These are phyloP conservation scores for Xylaria hypoxylon DNA, from an alignment of 2,329 filamentous ascomycete genomes.

Conservation along the genomic window DNA sequence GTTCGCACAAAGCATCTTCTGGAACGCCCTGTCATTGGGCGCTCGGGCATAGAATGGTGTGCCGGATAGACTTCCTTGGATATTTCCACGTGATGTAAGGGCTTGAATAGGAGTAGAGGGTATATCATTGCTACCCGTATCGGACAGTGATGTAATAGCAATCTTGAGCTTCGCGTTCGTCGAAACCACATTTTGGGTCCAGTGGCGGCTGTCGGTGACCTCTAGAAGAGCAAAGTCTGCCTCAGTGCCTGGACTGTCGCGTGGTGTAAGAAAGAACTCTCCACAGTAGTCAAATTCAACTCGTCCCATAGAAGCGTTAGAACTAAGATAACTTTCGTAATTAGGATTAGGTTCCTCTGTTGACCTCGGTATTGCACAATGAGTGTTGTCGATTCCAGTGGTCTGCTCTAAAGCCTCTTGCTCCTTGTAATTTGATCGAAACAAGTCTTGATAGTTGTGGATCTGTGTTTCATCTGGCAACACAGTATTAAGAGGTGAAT, in stretches of 20 bases:
- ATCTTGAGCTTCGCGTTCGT: not conserved
- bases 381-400: not conserved
- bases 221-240: constrained; percentile 20
- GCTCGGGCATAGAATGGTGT: constrained; percentile 3
- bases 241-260: constrained; percentile 4
- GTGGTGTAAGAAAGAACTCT: constrained; percentile 8
- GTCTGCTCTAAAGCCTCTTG: not conserved
- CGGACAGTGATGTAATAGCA: not conserved
- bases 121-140: not conserved
- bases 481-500: not conserved
- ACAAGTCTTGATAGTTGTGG: not conserved
- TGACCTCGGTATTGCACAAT: not conserved
- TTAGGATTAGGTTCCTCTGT: not conserved
- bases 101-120: not conserved
- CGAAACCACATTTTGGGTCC: not conserved
- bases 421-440: not conserved
- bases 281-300: not conserved
- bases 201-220: not conserved
- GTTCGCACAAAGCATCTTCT: constrained; percentile 13
- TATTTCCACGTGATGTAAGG: constrained; percentile 14
- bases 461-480: not conserved
- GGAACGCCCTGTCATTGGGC: constrained; percentile 4
- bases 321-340: not conserved
- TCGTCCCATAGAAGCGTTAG: not conserved
- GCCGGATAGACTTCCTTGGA: not conserved